Conservation (phyloP, 1,139 yeast genomes). For the Pneumocystis canis region DNA sequence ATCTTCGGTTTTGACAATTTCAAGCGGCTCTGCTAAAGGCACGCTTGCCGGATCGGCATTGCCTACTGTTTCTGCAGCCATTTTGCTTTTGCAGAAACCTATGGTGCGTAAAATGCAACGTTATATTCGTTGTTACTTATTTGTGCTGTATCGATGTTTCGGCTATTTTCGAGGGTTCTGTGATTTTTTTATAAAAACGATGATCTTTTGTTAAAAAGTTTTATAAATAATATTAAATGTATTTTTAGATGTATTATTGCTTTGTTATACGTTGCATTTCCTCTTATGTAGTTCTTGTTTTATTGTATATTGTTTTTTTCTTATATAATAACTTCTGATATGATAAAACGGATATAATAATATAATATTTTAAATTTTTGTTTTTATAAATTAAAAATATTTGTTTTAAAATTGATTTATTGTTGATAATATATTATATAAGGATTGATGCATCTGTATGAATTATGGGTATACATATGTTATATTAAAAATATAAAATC, state of each 20-base stretch:
- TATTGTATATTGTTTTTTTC: neutral
- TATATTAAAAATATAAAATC: neutral
- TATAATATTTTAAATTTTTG: too few relatives aligned
- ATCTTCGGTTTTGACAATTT: slow-evolving; percentile 1
- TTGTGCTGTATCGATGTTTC: neutral
- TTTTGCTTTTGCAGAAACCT: neutral
- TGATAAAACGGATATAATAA: neutral
- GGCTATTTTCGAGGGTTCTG: neutral
- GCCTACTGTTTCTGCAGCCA: neutral
- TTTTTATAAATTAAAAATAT: too few relatives aligned
- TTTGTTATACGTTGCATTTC: too few relatives aligned
- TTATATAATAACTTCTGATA: too few relatives aligned
- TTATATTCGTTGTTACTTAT: neutral
- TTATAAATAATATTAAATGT: neutral
- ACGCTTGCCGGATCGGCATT: neutral
- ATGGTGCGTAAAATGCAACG: neutral
- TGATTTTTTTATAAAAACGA: neutral
- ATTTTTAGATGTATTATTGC: neutral
- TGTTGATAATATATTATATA: too few relatives aligned
- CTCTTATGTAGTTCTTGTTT: neutral
- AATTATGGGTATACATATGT: neutral
- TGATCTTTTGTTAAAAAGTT: neutral
- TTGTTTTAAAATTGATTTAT: too few relatives aligned
- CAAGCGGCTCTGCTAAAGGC: neutral
- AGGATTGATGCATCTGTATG: neutral